A percentile compares a stretch with the other conserved stretches of the same genome.
Conservation (phyloP, 441 rosid species). For the Aquilaria agallochum region DNA sequence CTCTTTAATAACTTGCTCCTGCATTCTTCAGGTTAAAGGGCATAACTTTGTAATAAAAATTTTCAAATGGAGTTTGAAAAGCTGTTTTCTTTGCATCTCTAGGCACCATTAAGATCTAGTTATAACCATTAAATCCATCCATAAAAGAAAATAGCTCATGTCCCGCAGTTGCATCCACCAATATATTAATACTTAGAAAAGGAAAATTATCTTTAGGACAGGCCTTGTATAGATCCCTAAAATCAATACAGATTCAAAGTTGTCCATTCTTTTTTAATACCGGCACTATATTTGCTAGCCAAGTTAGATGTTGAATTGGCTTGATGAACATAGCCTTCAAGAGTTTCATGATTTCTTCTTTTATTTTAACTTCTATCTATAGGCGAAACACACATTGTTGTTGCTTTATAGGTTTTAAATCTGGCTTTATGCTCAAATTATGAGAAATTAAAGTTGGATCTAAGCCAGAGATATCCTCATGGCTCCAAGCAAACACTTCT, state of each 20-base stretch:
- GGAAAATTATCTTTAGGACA: not conserved
- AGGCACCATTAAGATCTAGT: not conserved
- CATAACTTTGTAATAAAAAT: no score
- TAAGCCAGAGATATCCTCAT: not conserved
- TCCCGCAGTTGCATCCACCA: not conserved
- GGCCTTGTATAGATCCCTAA: not conserved
- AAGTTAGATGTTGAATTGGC: no score
- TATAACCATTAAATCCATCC: not conserved
- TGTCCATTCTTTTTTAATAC: not conserved
- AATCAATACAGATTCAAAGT: not conserved
- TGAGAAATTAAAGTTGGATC: no score
- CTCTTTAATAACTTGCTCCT: not conserved
- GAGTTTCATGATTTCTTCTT: no score
- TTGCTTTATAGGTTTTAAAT: not conserved
- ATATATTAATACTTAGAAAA: not conserved
- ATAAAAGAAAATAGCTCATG: not conserved
- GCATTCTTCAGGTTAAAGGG: no score
- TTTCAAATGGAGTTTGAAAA: not conserved
- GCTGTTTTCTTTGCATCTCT: not conserved
- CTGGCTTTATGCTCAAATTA: not conserved
- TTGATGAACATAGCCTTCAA: no score
- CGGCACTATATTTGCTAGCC: no score
- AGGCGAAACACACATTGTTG: not conserved
- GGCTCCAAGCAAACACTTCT: not conserved
- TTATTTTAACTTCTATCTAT: not conserved